Evolutionary conservation across 2,329 filamentous ascomycete species (phyloP).

Genomic region (Fusarium algeriense): DNA sequence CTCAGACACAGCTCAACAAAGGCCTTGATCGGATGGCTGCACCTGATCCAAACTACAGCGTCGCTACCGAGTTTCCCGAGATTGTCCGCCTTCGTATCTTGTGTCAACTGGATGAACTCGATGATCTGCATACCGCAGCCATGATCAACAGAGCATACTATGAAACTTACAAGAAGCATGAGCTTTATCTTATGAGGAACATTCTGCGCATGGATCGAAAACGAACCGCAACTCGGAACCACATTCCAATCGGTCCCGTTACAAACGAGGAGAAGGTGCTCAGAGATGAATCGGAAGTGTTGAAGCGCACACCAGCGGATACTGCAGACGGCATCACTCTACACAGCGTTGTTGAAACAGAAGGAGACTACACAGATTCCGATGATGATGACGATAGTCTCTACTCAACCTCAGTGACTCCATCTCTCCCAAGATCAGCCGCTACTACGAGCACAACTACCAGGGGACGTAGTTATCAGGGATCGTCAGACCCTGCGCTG

Average conservation of each 20-base stretch:
- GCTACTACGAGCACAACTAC: conserved; percentile 31
- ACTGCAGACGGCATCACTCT: conserved; percentile 49
- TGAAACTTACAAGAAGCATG: conserved; percentile 59
- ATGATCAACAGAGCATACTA: conserved; percentile 59
- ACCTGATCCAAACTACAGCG: conserved; percentile 49
- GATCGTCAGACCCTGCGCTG: conserved; percentile 31
- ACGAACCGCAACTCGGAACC: conserved; percentile 31
- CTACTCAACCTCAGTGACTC: conserved; percentile 36
- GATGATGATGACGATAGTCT: conserved; percentile 45
- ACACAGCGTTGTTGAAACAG: conserved; percentile 48
- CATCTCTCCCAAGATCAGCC: conserved; percentile 29
- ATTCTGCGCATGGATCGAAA: conserved; percentile 50
- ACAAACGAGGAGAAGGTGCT: conserved; percentile 53
- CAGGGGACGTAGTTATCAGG: conserved; percentile 13
- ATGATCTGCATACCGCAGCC: conserved; percentile 59
- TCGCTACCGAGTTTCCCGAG: conserved; percentile 53
- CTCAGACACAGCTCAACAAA: conserved; percentile 51
- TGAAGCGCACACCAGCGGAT: conserved; percentile 48
- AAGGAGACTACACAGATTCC: conserved; percentile 43
- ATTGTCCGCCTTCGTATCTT: conserved; percentile 57
- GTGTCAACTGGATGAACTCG: conserved; percentile 53
- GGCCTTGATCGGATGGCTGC: conserved; percentile 52
- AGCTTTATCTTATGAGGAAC: conserved; percentile 55
- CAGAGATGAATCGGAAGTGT: conserved; percentile 47
- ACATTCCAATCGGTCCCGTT: conserved; percentile 41